Evolutionary conservation across 2,329 filamentous ascomycete genomes (phyloP), one percentile per base, ranked within the genome.

Genomic region (Apiospora koreana): DNA sequence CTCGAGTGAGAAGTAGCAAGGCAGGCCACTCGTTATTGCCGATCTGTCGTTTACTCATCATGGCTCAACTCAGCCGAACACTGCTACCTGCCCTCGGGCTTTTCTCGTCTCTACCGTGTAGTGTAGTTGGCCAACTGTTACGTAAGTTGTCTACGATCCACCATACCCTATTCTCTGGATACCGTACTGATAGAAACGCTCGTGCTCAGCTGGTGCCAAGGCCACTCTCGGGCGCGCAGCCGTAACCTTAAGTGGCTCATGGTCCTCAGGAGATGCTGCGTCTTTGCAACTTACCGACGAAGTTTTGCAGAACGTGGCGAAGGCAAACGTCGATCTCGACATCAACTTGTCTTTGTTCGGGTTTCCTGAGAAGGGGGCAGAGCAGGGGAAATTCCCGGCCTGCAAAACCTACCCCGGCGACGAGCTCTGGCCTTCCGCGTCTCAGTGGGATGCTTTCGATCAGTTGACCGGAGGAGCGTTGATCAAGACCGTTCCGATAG

Each of bases 381-480:
- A n/a, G 3, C 54, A 62, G 10, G 28, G 31, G 16, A 62, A 62
- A 12, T 62, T 38, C 18, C 21, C 54, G 31, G 54, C 54, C 31
- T 62, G 54, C 54, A 62, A 62, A 38, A 62, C 54, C 54, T 62
- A 62, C 9, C 54, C 54, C 21, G 54, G 54, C 54, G 54, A 62
- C 5, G 31, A 38, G 31, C 54, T 62, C 8, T 62, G 54, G 54
- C 54, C 54, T 23, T 23, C 54, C 16, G 31, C 54, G 8, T 35
- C 54, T 28, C 31, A 38, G 31, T 62, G 54, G 54, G 31, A 62
- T 8, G 54, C 18, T 8, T 62, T 62, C 31, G 54, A 62, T 14
- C 54, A 62, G 21, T 18, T 62, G 18, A 35, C 21, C 18, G 54
- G 54, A 21, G 54, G 54, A 21, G 54, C 54, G 3, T 38, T 62